phyloP scores from a whole-genome alignment of 2,329 filamentous ascomycete species.

The Botryotinia calthae region DNA sequence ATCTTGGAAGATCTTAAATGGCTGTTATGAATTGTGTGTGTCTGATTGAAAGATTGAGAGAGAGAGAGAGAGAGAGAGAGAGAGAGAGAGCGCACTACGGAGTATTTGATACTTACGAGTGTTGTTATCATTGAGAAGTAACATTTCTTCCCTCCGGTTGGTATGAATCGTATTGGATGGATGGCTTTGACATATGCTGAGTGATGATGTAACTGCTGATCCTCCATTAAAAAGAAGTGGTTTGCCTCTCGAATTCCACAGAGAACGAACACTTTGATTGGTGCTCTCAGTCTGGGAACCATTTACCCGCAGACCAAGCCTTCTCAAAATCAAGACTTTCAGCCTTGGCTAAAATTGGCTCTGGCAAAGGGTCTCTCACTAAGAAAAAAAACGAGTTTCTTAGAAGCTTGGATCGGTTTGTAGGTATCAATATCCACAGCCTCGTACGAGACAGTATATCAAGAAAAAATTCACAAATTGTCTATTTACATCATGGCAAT shows the following conservation, averaged over 20 bases:
- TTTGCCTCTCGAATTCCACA: neutral
- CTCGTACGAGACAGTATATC: neutral
- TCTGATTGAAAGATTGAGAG: neutral
- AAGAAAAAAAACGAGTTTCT: slow-evolving; percentile 4
- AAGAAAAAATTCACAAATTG: neutral
- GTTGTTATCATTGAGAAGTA: neutral
- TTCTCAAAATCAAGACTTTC: slow-evolving; percentile 3
- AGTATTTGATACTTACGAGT: neutral
- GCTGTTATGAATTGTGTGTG: neutral
- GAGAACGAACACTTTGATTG: neutral
- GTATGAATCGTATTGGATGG: neutral
- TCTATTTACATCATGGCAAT: slow-evolving; percentile 36
- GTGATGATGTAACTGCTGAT: slow-evolving; percentile 18
- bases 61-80: neutral
- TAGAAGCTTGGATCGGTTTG: neutral
- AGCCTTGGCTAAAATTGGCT: slow-evolving; percentile 12
- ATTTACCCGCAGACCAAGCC: neutral
- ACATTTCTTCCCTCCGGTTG: neutral
- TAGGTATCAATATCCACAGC: slow-evolving; percentile 13
- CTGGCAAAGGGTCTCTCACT: slow-evolving; percentile 13
- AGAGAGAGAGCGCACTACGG: neutral
- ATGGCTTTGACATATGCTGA: neutral
- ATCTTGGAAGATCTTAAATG: neutral
- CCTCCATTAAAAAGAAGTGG: slow-evolving; percentile 15
- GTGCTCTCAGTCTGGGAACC: neutral